Base-by-base conservation (phyloP, 2,329 filamentous ascomycete genomes). In the Periconia sp. region DNA sequence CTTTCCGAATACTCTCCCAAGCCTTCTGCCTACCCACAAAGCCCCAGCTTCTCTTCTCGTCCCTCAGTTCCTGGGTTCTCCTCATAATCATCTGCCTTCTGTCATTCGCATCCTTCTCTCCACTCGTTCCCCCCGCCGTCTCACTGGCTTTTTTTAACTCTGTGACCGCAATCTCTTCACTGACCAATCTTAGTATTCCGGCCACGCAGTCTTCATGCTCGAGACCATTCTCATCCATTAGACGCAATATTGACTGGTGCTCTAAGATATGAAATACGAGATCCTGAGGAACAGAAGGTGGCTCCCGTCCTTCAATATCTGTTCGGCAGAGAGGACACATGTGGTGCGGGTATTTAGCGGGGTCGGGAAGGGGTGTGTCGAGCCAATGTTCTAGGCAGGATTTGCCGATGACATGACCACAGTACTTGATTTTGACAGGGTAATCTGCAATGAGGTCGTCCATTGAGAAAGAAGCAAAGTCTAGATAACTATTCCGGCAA, bases 341-440 rank as follows among this genome's bases (percentile, higher is more conserved):
- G 13, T 48, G 49, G 11, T 54, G 15, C 5, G 57, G 54, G 10
- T 56, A 58, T 25, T 52, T 57, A 0, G 56, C 56, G 17, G 48
- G 44, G 10, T 59, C 48, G 2, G 50, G 51, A 26, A 55, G 52
- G 2, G 56, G 57, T 2, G 54, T 58, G 3, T 32, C 12, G 51
- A 61, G 57, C 59, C 57, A 63, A 18, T 40, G 41, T 40, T 58
- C 54, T 4, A 63, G 48, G 36, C 59, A 63, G 0, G 36, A 16
- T 23, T 58, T 63, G 4, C 59, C 59, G 4, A 61, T 29, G 12
- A 59, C 19, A 31, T 63, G 59, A 3, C 59, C 57, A 23, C 59
- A 63, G 35, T 58, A 38, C 23, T 61, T 63, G 36, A 63, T 61
- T 3, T 53, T 50, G 2, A 59, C 52, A 6, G 57, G 56, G 19